Conservation (phyloP, 108 stramenopile genomes). For the Cylindrotheca fusiformis region DNA sequence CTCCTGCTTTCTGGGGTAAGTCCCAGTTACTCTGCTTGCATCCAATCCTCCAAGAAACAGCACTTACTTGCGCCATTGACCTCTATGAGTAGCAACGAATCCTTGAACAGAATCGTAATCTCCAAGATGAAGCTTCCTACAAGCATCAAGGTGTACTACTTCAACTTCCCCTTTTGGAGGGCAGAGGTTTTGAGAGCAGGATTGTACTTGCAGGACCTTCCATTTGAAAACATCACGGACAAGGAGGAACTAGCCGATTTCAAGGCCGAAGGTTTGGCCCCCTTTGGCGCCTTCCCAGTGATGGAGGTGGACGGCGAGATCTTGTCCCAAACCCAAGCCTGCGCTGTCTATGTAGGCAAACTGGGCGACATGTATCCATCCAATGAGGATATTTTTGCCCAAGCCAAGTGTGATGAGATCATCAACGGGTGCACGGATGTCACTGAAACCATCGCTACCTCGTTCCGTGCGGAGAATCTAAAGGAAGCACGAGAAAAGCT, state of each 20-base stretch:
- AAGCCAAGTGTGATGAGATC: slow-evolving; percentile 14
- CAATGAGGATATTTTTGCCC: background rate
- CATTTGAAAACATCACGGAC: slow-evolving; percentile 10
- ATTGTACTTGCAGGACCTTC: slow-evolving; percentile 5
- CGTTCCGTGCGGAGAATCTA: background rate
- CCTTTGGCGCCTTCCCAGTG: slow-evolving; percentile 10
- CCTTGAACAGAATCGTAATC: background rate
- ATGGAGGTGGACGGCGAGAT: slow-evolving; percentile 9
- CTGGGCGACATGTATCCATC: slow-evolving; percentile 1
- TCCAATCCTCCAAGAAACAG: too few relatives aligned
- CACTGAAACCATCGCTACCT: background rate
- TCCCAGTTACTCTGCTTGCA: too few relatives aligned
- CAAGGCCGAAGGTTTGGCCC: background rate
- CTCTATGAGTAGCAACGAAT: background rate
- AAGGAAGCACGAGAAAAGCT: background rate
- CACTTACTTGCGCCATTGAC: too few relatives aligned
- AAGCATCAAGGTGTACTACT: slow-evolving; percentile 11
- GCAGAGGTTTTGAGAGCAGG: slow-evolving; percentile 7
- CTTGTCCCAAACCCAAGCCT: slow-evolving; percentile 11
- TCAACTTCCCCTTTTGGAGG: slow-evolving; percentile 5
- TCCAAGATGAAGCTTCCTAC: background rate
- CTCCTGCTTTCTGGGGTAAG: too few relatives aligned
- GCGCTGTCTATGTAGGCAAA: slow-evolving; percentile 8
- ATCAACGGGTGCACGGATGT: slow-evolving; percentile 13
- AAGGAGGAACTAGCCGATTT: background rate